Base-by-base conservation (phyloP, 306 rosid species). In the Prunus mume region DNA sequence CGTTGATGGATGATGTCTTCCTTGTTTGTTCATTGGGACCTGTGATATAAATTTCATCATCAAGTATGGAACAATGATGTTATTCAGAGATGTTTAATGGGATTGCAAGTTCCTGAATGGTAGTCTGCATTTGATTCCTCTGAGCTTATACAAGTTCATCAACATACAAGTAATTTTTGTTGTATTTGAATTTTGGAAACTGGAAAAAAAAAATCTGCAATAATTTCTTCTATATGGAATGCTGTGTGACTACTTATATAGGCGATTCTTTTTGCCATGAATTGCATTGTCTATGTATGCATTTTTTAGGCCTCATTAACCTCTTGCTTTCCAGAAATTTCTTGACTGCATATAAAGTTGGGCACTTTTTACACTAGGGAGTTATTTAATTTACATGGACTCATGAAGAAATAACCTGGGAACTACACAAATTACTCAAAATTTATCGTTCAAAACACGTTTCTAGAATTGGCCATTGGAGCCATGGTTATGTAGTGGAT, bases 1-100 rank as follows among this genome's bases (percentile, higher is more conserved):
- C 58, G 71, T 52, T 3, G 91, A 89, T 63, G 88, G 85, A 76
- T 93, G 82, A 85, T 47, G 11, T 11, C 50, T 74, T 75, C 46
- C 19, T 69, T 61, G 57, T 56, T 65, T 28, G 50, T 73, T 67
- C 77, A 18, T 63, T 62, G 63, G 68, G 52, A 54, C 68, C 22
- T 20, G 67, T 60, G 80, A 56, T 79, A 81, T 75, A 56, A 74
- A 74, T 83, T 78, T 45, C 55, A 80, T 80, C 57, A 71, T 71
- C 67, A 82, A 60, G 67, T 63, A 75, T 68, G 73, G 55, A 74
- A 66, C 45, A 47, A 43, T 50, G 64, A 76, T 77, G 66, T 64
- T 71, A 1, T 78, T 70, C 41, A 62, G 71, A 66, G 54, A 57
- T 51, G 51, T 79, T 69, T 57, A 74, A 74, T 64, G 57, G 30